phyloP scores from a whole-genome alignment of 345 rosid species.

The Salix suchowensis region DNA sequence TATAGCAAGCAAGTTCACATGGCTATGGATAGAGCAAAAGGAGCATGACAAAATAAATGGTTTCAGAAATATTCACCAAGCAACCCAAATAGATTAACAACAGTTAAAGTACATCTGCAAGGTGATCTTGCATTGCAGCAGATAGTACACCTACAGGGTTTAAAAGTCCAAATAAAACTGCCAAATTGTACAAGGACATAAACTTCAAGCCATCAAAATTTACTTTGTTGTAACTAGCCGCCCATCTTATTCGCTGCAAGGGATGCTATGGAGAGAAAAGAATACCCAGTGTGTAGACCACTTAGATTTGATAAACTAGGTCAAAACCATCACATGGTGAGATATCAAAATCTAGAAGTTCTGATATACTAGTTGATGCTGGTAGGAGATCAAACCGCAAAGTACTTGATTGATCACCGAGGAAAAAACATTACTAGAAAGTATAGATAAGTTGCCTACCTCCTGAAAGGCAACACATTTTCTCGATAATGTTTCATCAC shows the following conservation, averaged over 20 bases:
- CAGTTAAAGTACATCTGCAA: not conserved
- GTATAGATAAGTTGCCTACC: conserved; percentile 36
- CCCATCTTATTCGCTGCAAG: not conserved
- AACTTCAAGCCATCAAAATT: not conserved
- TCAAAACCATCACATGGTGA: not conserved
- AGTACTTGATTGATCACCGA: not conserved
- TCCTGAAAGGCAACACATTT: conserved; percentile 77
- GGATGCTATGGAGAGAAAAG: not conserved
- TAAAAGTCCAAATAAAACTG: no score
- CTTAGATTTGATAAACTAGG: not conserved
- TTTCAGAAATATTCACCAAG: not conserved
- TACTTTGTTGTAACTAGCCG: not conserved
- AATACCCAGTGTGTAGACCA: not conserved
- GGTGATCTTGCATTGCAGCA: no score
- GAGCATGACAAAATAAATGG: not conserved
- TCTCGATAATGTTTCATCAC: conserved; percentile 84
- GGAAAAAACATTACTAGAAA: not conserved
- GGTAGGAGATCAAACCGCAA: not conserved
- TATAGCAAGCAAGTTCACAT: conserved; percentile 80
- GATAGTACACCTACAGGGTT: no score
- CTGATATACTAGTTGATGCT: not conserved
- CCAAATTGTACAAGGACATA: no score
- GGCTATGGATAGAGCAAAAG: conserved; percentile 48
- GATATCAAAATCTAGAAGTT: not conserved
- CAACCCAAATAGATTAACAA: not conserved